A percentile compares a stretch with the other conserved stretches of the same genome.
Conservation (phyloP, 345 rosid genomes). For the Cardamine chenopodiifolia region DNA sequence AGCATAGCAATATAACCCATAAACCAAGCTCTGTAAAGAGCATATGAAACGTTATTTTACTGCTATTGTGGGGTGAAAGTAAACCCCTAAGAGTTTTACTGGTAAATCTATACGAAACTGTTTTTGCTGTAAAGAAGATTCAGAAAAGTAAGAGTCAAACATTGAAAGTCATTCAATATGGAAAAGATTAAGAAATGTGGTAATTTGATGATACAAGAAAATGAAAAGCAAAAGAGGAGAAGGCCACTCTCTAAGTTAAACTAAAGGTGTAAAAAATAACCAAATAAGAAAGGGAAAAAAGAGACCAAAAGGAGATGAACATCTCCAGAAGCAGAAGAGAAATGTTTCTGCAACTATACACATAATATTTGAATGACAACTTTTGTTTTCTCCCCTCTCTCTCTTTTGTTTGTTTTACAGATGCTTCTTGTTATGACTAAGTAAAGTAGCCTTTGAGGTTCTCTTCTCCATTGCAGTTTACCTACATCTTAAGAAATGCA, state of each 20-base stretch:
- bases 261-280: constrained; percentile 30
- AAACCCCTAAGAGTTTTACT: not conserved
- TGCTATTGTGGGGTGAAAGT: not conserved
- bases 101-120: not conserved
- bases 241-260: constrained; percentile 32
- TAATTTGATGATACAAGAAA: constrained; percentile 24
- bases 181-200: constrained; percentile 29
- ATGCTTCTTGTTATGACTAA: constrained; percentile 40
- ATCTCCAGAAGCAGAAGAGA: constrained; percentile 36
- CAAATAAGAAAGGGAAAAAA: not conserved
- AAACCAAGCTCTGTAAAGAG: not conserved
- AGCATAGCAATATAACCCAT: too few species aligned
- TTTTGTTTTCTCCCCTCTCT: constrained; percentile 21
- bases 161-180: constrained; percentile 19
- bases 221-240: constrained; percentile 14
- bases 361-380: constrained; percentile 24
- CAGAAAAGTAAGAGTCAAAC: constrained; percentile 13
- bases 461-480: constrained; percentile 27
- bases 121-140: not conserved
- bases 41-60: not conserved
- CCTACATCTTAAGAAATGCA: constrained; percentile 39
- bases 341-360: constrained; percentile 41
- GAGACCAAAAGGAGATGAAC: constrained; percentile 20
- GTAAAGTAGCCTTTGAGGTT: constrained; percentile 34
- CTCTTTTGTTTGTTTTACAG: constrained; percentile 16